These are phyloP conservation scores for Epichloe baconii DNA, from an alignment of 2,329 filamentous ascomycete species.

Conservation along the genomic window DNA sequence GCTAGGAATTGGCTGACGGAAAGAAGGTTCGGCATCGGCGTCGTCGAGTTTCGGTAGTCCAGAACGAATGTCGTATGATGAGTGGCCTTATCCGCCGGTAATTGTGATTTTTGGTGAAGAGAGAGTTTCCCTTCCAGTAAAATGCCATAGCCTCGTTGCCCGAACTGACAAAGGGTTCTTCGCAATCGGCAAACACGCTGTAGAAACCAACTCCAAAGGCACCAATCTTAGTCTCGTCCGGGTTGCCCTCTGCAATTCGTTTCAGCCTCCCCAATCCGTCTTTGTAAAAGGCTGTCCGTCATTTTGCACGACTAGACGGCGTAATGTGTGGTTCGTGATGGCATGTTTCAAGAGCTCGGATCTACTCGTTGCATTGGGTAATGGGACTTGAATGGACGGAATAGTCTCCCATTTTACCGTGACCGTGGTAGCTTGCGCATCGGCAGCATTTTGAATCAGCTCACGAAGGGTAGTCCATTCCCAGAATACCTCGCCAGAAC, in stretches of 20 bases:
- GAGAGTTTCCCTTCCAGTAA: slow-evolving; percentile 97
- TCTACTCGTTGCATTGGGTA: slow-evolving; percentile 49
- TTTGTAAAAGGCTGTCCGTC: slow-evolving; percentile 78
- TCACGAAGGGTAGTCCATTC: slow-evolving; percentile 88
- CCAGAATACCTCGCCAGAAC: slow-evolving; percentile 92
- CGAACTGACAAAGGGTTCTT: slow-evolving; percentile 92
- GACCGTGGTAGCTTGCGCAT: slow-evolving; percentile 82
- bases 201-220: slow-evolving; percentile 98
- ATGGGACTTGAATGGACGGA: slow-evolving; percentile 66
- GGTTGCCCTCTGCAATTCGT: slow-evolving; percentile 96
- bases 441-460: slow-evolving; percentile 95
- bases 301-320: slow-evolving; percentile 81
- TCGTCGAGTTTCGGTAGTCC: slow-evolving; percentile 81
- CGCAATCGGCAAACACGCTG: slow-evolving; percentile 95
- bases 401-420: slow-evolving; percentile 85
- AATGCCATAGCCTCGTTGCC: slow-evolving; percentile 92
- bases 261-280: slow-evolving; percentile 90
- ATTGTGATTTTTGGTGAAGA: slow-evolving; percentile 80
- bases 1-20: slow-evolving; percentile 85
- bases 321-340: slow-evolving; percentile 72
- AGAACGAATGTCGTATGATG: slow-evolving; percentile 82
- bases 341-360: slow-evolving; percentile 70
- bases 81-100: slow-evolving; percentile 53
- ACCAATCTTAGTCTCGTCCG: slow-evolving; percentile 97
- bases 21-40: slow-evolving; percentile 72